Conservation (phyloP, 2,329 filamentous ascomycete species). For the Zopfia rhizophila region DNA sequence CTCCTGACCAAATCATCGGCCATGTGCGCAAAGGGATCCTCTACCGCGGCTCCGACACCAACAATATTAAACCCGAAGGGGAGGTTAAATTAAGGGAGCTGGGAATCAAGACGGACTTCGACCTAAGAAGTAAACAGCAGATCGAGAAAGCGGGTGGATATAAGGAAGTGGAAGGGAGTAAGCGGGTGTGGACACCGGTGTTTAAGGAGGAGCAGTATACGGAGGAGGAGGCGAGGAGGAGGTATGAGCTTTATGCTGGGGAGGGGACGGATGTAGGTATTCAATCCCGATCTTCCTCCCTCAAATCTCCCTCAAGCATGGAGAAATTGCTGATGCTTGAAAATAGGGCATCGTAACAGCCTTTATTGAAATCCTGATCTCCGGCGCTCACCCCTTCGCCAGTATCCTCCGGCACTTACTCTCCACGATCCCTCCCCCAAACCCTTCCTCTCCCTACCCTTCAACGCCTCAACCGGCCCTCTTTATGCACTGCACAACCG, state of each 20-base stretch:
- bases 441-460: slow-evolving; percentile 20
- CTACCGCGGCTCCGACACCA: slow-evolving; percentile 74
- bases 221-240: slow-evolving; percentile 68
- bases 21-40: slow-evolving; percentile 63
- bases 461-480: slow-evolving; percentile 56
- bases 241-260: slow-evolving; percentile 69
- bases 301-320: not conserved
- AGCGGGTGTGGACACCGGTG: slow-evolving; percentile 70
- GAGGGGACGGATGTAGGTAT: slow-evolving; percentile 57
- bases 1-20: not conserved
- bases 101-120: slow-evolving; percentile 71
- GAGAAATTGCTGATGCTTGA: not conserved
- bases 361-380: slow-evolving; percentile 69
- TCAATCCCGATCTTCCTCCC: not conserved
- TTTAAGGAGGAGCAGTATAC: slow-evolving; percentile 69
- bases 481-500: slow-evolving; percentile 78
- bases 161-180: slow-evolving; percentile 54
- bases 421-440: slow-evolving; percentile 23
- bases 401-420: slow-evolving; percentile 70
- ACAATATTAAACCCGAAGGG: slow-evolving; percentile 25
- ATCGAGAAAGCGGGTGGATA: slow-evolving; percentile 56
- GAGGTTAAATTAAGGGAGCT: slow-evolving; percentile 51
- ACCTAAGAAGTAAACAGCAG: slow-evolving; percentile 72
- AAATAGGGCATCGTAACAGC: slow-evolving; percentile 67
- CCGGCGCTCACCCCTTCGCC: slow-evolving; percentile 64